Base-by-base conservation (phyloP, 345 rosid species). In the Turnera subulata region DNA sequence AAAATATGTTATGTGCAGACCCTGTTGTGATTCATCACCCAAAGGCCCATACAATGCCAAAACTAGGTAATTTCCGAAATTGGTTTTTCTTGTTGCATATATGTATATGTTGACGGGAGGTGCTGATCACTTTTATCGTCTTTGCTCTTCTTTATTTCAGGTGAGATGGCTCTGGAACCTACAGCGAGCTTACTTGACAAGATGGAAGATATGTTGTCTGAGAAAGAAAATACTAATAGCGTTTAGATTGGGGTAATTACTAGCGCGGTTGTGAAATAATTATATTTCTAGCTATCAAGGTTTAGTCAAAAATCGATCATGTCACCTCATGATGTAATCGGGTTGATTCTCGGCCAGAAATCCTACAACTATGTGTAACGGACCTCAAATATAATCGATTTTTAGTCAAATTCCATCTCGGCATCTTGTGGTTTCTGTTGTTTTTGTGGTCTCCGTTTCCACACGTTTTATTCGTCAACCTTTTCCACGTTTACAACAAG, bases 31-130 rank as follows among this genome's bases (percentile, higher is more conserved):
- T 86, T 58, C 59, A 82, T 58, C 98, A 92, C 66, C 98, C 95
- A n/a, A 84, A 86, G 62, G 98, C 96, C 42, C 98, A 92, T 64
- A 92, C 98, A 0, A 72, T 89, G n/a, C 98, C 98, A 0, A 83
- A 93, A 53, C 86, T 92, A 38, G 89, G 94, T 84, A 76, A 52
- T 12, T 43, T 2, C 4, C 26, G 15, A 5, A 44, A 42, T 15
- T 38, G 15, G 10, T 15, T 20, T 16, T 16, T n/a, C n/a, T n/a
- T n/a, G n/a, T 15, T 38, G 19, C 19, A 6, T 44, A n/a, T 35
- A 3, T 26, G 33, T 13, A 50, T 61, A 11, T 13, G 8, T 5
- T 14, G 6, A 13, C 1, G 19, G 4, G 7, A 8, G 33, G 22
- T 32, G 16, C 7, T 46, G 14, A 17, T 52, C 20, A 14, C 39